Evolutionary conservation across 345 rosid genomes (phyloP), one percentile per base, ranked within the genome.

Genomic region (Citrus australasica): DNA sequence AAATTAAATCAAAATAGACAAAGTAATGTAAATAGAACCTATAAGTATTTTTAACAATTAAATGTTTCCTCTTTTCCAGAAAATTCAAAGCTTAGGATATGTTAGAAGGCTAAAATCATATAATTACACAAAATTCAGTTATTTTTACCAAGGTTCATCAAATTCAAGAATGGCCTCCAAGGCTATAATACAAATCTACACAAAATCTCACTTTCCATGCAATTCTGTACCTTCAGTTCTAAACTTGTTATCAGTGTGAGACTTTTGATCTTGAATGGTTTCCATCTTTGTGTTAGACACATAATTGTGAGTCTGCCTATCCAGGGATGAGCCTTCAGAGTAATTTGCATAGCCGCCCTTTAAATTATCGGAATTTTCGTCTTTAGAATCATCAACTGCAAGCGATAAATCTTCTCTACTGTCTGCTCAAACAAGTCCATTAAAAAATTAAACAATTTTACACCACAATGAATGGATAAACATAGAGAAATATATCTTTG

Each of bases 341-440:
- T 69, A 76, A 69, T 81, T 82, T 55, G 78, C 82, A 83, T 69
- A 51, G 46, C 78, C 67, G 38, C 69, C 84, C 77, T 86, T 91
- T 65, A 84, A 61, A 73, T 65, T 80, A 62, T 86, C 90, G 65
- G 27, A 65, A 71, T 68, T 82, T 74, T 84, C 91, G 60, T 85
- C 91, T 82, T 86, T 92, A 60, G 33, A 69, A 78, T 85, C 88
- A 76, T 90, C 91, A 80, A 76, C 64, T 76, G 88, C 69, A 65
- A 32, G 77, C n/a, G 82, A 69, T 40, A 84, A 67, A 84, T 92
- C 97, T 78, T 92, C 98, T 75, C 86, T 91, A 82, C 90, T 85
- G 65, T 89, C 99, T 89, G 91, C 83, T 77, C 70, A 84, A 82
- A 83, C 79, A 82, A 77, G 78, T 55, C 76, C 86, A 79, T 83